These are phyloP conservation scores for Xylaria telfairii DNA, from an alignment of 495 filamentous ascomycete species.

Conservation along the genomic window DNA sequence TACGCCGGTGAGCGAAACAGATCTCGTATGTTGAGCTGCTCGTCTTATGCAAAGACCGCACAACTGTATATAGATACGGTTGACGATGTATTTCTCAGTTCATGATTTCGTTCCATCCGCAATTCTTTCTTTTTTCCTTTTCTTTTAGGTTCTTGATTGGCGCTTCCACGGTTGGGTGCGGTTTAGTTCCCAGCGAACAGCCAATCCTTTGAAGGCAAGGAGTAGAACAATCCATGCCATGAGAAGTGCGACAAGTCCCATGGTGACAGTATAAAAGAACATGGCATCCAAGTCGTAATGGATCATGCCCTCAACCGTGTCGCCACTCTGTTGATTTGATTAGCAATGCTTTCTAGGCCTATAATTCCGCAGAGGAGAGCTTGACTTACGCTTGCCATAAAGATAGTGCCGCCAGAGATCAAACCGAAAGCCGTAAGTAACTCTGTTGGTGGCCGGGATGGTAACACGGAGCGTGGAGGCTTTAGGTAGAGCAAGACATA, in stretches of 20 bases:
- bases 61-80: neutral
- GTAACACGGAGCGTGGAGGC: slow-evolving; percentile 83
- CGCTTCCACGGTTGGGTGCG: slow-evolving; percentile 29
- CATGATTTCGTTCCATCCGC: slow-evolving; percentile 6
- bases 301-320: slow-evolving; percentile 79
- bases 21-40: slow-evolving; percentile 20
- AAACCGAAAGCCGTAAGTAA: slow-evolving; percentile 85
- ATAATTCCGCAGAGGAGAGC: neutral
- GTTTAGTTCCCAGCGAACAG: slow-evolving; percentile 63
- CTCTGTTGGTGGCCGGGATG: slow-evolving; percentile 90
- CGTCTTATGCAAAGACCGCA: slow-evolving; percentile 19
- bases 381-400: slow-evolving; percentile 85
- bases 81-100: neutral
- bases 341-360: slow-evolving; percentile 7
- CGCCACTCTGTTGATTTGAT: slow-evolving; percentile 60
- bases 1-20: slow-evolving; percentile 14
- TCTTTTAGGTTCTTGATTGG: slow-evolving; percentile 14
- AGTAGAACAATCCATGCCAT: slow-evolving; percentile 84
- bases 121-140: neutral
- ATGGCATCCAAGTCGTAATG: slow-evolving; percentile 76
- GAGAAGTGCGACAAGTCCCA: slow-evolving; percentile 81
- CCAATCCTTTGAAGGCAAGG: slow-evolving; percentile 92
- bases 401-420: slow-evolving; percentile 84
- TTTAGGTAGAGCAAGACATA: slow-evolving; percentile 81
- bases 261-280: slow-evolving; percentile 90